A percentile compares a stretch with the other conserved stretches of the same genome.
These are phyloP conservation scores for Cajanus cajan DNA, from an alignment of 306 rosid species.

Conservation along the genomic window DNA sequence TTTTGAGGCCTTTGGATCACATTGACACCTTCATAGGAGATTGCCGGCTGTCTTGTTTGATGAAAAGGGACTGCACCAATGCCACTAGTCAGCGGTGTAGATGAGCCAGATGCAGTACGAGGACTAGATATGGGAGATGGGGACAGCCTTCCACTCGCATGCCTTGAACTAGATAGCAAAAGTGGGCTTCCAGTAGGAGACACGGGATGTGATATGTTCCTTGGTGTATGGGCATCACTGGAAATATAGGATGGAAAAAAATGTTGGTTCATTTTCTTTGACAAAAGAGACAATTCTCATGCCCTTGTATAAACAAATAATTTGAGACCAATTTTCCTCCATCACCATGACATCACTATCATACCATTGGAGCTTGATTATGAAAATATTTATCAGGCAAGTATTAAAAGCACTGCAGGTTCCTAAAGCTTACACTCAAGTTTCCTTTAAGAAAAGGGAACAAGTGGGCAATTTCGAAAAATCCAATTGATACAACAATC, in stretches of 20 bases:
- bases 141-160: slow-evolving; percentile 61
- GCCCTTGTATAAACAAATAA: not conserved
- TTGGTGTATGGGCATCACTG: slow-evolving; percentile 59
- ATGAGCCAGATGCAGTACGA: slow-evolving; percentile 63
- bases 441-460: not conserved
- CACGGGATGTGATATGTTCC: slow-evolving; percentile 64
- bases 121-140: slow-evolving; percentile 82
- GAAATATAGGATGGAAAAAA: slow-evolving; percentile 13
- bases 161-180: slow-evolving; percentile 52
- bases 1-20: slow-evolving; percentile 40
- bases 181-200: slow-evolving; percentile 64
- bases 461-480: not conserved
- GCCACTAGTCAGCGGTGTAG: slow-evolving; percentile 61
- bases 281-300: not conserved
- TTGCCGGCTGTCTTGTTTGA: slow-evolving; percentile 42
- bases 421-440: not conserved
- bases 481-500: not conserved
- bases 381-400: not conserved
- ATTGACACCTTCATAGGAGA: slow-evolving; percentile 41
- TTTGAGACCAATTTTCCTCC: not conserved
- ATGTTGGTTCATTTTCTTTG: not conserved
- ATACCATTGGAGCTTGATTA: not conserved
- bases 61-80: slow-evolving; percentile 56
- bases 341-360: slow-evolving; percentile 35
- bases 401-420: not conserved